These are phyloP conservation scores for Globisporangium cylindrosporum DNA, from an alignment of 352 stramenopile genomes.

Conservation along the genomic window DNA sequence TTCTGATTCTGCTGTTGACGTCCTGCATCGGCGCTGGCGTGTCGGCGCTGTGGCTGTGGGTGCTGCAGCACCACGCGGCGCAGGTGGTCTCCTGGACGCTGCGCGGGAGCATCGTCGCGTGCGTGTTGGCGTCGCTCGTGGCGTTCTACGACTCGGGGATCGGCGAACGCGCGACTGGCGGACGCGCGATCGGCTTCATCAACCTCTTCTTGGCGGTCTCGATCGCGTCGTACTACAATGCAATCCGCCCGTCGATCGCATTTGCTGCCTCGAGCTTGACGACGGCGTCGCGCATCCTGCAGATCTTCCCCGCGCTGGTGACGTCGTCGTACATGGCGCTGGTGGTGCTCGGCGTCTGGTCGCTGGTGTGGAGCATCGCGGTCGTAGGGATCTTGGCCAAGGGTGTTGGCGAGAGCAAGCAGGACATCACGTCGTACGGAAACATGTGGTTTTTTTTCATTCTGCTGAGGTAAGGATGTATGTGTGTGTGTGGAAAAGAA, in stretches of 20 bases:
- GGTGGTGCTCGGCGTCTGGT: constrained; percentile 61
- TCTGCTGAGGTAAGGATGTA: constrained; percentile 58
- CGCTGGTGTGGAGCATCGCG: constrained; percentile 71
- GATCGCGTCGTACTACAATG: constrained; percentile 66
- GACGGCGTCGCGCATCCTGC: constrained; percentile 65
- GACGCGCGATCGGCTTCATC: constrained; percentile 78
- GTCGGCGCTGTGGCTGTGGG: constrained; percentile 71
- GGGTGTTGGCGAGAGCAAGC: constrained; percentile 31
- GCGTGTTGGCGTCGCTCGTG: constrained; percentile 42
- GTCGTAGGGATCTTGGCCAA: constrained; percentile 73
- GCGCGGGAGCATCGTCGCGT: constrained; percentile 53
- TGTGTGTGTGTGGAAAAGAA: not conserved
- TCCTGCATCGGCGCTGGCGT: constrained; percentile 61
- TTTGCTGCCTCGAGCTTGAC: constrained; percentile 82
- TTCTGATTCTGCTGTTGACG: constrained; percentile 64
- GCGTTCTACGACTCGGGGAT: constrained; percentile 72
- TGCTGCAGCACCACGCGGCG: constrained; percentile 70
- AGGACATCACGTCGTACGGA: constrained; percentile 62
- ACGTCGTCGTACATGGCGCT: constrained; percentile 65
- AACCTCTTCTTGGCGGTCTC: constrained; percentile 75
- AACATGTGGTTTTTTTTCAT: constrained; percentile 85
- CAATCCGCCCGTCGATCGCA: constrained; percentile 58
- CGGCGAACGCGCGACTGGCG: constrained; percentile 56
- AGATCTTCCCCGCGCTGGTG: constrained; percentile 72
- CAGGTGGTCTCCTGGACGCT: constrained; percentile 75